Evolutionary conservation across 2,329 filamentous ascomycete species (phyloP).

Genomic region (Botryotinia globosa): DNA sequence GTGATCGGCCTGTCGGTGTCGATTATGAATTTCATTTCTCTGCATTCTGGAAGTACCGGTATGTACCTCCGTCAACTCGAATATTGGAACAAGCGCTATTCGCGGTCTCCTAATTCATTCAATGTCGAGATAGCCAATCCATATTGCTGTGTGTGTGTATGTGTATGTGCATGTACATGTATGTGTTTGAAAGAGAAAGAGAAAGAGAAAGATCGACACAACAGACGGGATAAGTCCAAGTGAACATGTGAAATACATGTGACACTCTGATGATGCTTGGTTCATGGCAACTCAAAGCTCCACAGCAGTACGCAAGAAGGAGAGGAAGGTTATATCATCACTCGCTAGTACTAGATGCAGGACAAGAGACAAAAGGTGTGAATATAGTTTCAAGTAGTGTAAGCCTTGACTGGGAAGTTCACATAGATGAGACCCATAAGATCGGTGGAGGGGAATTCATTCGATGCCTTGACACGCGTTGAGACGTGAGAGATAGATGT

Average conservation of each 20-base stretch:
- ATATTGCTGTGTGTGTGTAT: neutral
- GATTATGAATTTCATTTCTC: neutral
- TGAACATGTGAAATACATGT: slow-evolving; percentile 11
- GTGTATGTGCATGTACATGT: neutral
- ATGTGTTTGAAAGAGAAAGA: neutral
- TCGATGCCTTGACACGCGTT: slow-evolving; percentile 10
- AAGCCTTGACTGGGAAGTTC: neutral
- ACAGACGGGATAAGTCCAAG: neutral
- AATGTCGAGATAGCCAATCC: neutral
- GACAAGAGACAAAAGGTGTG: slow-evolving; percentile 2
- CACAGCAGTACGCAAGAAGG: neutral
- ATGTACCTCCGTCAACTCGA: neutral
- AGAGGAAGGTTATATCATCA: slow-evolving; percentile 12
- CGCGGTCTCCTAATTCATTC: neutral
- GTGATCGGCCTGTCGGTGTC: neutral
- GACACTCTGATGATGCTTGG: neutral
- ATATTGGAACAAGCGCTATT: slow-evolving; percentile 7
- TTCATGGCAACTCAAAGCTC: neutral
- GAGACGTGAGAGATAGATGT: no score
- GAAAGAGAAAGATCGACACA: neutral
- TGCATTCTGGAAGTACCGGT: neutral
- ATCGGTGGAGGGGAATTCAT: slow-evolving; percentile 3
- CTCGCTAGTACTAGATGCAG: neutral
- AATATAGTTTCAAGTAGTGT: neutral
- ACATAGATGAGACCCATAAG: neutral